Base-by-base conservation (phyloP, 1,139 yeast species). In the Pichia sp. region DNA sequence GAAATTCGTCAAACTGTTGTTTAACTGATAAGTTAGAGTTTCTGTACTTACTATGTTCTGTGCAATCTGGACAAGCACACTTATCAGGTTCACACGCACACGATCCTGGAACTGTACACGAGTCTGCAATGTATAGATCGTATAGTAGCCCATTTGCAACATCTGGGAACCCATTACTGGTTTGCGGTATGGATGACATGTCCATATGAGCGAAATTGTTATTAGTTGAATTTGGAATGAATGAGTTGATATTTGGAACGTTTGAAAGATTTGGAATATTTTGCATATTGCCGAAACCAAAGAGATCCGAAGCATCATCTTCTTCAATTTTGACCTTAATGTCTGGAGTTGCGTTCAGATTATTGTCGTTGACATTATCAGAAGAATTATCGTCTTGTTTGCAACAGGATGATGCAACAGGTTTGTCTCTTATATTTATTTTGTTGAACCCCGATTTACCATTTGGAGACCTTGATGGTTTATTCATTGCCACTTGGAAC, bases 51-150 rank as follows among this genome's bases (percentile, higher is more conserved):
- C 69, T 69, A 59, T 78, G 83, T 0, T 69, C 74, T 24, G 66
- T 59, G 56, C 83, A 79, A 2, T 72, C 75, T 17, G 64, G 72
- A 61, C 83, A 79, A 5, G 60, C 44, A 60, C 83, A 79, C 24
- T 65, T 61, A 20, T 67, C 73, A 2, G 64, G 61, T 17, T 67
- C 75, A 61, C 83, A 78, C 32, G 68, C 58, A 59, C 83, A 78
- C 0, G 78, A 65, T 0, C 81, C 81, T 0, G 77, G 76, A 17
- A 75, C 66, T 1, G 78, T 68, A 55, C 81, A 73, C 6, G 77
- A 61, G 33, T 63, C 60, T 1, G 67, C 62, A 21, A 60, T 43
- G 38, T 52, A 64, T 47, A 63, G 53, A 44, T 64, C 65, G 44
- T 61, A 64, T 8, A 58, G 34, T 6, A 35, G 45, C 2, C 45